Conservation (phyloP, 768 basidiomycete genomes). For the Suillus americanus region DNA sequence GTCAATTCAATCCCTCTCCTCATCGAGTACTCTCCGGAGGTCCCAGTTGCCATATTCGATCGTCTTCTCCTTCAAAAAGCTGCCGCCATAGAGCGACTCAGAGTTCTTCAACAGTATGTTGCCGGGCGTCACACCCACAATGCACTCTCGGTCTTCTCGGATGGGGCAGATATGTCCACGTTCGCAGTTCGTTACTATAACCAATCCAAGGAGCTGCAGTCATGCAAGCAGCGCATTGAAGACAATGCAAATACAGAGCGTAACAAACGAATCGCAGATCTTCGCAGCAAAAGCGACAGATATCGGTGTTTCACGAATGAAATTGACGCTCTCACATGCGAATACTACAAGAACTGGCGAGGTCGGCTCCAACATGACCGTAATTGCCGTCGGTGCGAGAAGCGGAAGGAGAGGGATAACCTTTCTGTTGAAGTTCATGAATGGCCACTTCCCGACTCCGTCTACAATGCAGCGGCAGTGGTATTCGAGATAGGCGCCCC, state of each 20-base stretch:
- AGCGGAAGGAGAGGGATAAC: conserved; percentile 7
- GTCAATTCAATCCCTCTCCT: conserved; percentile 38
- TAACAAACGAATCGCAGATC: conserved; percentile 25
- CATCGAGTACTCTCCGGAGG: conserved; percentile 44
- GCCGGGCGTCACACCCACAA: conserved; percentile 20
- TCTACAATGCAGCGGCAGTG: conserved; percentile 19
- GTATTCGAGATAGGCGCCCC: conserved; percentile 46
- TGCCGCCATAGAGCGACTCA: conserved; percentile 27
- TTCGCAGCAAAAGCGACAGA: conserved; percentile 17
- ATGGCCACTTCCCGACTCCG: conserved; percentile 43
- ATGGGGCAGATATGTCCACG: conserved; percentile 12
- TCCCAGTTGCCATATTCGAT: conserved; percentile 39
- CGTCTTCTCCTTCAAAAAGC: conserved; percentile 39
- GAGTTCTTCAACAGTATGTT: conserved; percentile 31
- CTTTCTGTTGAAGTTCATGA: conserved; percentile 39
- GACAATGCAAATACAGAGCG: conserved; percentile 19
- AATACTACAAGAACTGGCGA: neutral
- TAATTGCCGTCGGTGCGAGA: conserved; percentile 28
- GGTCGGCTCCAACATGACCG: neutral
- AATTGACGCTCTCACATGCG: neutral
- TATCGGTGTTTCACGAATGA: conserved; percentile 10
- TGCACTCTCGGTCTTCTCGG: conserved; percentile 30
- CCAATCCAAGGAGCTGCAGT: conserved; percentile 16
- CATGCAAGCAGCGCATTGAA: conserved; percentile 29
- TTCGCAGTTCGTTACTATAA: conserved; percentile 38